Evolutionary conservation across 306 rosid species (phyloP).

Genomic region (Vigna reflexopilosa): DNA sequence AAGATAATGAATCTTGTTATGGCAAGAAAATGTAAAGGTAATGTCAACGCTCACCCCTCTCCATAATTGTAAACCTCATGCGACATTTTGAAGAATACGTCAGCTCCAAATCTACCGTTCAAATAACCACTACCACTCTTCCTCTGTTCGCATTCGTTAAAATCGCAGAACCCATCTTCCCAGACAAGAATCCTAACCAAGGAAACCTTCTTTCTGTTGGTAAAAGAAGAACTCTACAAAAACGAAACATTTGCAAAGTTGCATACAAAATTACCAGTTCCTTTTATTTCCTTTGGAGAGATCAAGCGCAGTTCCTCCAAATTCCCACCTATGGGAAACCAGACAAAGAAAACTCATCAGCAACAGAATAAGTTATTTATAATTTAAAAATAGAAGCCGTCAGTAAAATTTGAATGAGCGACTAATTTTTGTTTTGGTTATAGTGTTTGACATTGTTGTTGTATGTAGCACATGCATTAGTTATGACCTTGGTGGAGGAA

Average conservation of each 20-base stretch:
- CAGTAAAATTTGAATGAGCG: too few relatives aligned
- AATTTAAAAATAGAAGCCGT: too few relatives aligned
- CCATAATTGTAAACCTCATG: constrained; percentile 95
- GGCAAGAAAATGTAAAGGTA: constrained; percentile 28
- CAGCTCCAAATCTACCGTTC: constrained; percentile 75
- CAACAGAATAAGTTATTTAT: too few relatives aligned
- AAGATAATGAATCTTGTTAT: neutral
- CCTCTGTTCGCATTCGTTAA: constrained; percentile 73
- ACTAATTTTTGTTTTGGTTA: neutral
- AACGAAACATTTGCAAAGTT: constrained; percentile 28
- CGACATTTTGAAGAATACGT: constrained; percentile 94
- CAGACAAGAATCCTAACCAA: constrained; percentile 87
- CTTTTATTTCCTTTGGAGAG: constrained; percentile 88
- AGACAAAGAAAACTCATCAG: neutral
- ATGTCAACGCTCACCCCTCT: constrained; percentile 71
- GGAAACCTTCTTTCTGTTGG: neutral
- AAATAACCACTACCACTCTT: constrained; percentile 51
- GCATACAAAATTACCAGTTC: constrained; percentile 67
- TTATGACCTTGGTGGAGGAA: constrained; percentile 80
- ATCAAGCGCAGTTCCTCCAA: constrained; percentile 77
- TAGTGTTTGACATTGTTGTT: neutral
- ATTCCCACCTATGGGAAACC: constrained; percentile 77
- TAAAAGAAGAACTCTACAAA: constrained; percentile 6
- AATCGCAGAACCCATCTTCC: constrained; percentile 98
- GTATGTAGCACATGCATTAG: neutral